A percentile compares a stretch with the other conserved stretches of the same genome.
Evolutionary conservation across 352 stramenopile species (phyloP).

Genomic region (Phytophthora sp.): DNA sequence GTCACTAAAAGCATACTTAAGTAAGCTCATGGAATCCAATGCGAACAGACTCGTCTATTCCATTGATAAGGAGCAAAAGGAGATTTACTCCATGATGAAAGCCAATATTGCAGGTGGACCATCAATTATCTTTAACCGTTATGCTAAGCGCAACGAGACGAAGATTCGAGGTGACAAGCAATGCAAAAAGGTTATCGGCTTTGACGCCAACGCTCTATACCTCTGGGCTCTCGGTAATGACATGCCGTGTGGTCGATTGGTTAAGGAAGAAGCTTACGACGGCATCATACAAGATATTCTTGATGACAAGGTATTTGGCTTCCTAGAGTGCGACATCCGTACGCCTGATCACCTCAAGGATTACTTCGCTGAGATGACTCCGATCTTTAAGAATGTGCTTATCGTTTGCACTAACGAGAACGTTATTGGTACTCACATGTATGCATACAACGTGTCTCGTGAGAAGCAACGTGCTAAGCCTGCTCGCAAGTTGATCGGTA

Average conservation of each 20-base stretch:
- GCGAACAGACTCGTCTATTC: background rate
- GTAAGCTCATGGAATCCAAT: conserved; percentile 27
- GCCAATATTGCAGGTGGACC: background rate
- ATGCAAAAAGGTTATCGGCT: too few species aligned
- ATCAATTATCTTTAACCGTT: conserved; percentile 10
- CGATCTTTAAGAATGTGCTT: conserved; percentile 22
- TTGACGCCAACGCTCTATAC: too few species aligned
- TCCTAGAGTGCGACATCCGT: conserved; percentile 45
- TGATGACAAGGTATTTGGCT: conserved; percentile 39
- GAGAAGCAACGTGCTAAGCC: conserved; percentile 16
- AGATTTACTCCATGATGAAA: background rate
- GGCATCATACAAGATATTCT: conserved; percentile 24
- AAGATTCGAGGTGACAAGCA: too few species aligned
- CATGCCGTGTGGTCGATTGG: conserved; percentile 36
- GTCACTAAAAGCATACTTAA: conserved; percentile 21
- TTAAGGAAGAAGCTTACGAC: background rate
- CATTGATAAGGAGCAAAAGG: background rate
- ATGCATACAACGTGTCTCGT: background rate
- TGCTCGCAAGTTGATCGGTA: conserved; percentile 35
- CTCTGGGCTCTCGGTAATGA: conserved; percentile 24
- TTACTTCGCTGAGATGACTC: conserved; percentile 38
- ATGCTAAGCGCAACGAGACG: conserved; percentile 9
- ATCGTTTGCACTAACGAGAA: background rate
- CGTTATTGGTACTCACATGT: background rate
- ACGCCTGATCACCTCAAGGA: conserved; percentile 36